Evolutionary conservation across 768 basidiomycete species (phyloP).

Genomic region (Lactarius hengduanensis): DNA sequence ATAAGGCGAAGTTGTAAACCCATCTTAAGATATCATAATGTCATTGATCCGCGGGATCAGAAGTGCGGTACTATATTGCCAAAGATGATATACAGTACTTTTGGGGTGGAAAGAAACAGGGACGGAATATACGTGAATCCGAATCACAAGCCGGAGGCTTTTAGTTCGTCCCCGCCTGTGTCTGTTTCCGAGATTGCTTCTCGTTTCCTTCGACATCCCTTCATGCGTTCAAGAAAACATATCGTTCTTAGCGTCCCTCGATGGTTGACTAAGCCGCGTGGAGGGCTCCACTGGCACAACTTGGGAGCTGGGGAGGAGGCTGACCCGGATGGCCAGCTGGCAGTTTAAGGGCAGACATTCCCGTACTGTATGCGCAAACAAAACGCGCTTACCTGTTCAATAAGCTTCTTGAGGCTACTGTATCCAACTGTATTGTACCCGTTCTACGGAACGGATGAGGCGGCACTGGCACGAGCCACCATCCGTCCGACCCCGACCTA

Average conservation of each 20-base stretch:
- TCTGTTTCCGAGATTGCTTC: background rate
- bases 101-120: background rate
- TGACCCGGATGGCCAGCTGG: too few species aligned
- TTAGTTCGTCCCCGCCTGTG: background rate
- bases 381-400: too few species aligned
- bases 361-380: too few species aligned
- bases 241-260: background rate
- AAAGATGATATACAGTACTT: background rate
- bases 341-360: too few species aligned
- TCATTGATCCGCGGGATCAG: background rate
- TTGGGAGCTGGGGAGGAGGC: background rate
- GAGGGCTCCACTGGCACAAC: background rate
- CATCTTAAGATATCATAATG: background rate
- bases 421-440: too few species aligned
- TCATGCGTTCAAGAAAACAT: background rate
- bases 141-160: too few species aligned
- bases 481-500: too few species aligned
- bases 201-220: background rate
- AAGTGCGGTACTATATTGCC: background rate
- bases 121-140: too few species aligned
- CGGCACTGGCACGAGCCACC: too few species aligned
- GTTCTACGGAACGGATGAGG: too few species aligned
- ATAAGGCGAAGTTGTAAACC: slow-evolving; percentile 3
- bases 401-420: too few species aligned
- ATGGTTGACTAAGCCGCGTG: background rate